A percentile compares a stretch with the other conserved stretches of the same genome.
These are phyloP conservation scores for Obba rivulosa DNA, from an alignment of 768 basidiomycete species.

Conservation along the genomic window DNA sequence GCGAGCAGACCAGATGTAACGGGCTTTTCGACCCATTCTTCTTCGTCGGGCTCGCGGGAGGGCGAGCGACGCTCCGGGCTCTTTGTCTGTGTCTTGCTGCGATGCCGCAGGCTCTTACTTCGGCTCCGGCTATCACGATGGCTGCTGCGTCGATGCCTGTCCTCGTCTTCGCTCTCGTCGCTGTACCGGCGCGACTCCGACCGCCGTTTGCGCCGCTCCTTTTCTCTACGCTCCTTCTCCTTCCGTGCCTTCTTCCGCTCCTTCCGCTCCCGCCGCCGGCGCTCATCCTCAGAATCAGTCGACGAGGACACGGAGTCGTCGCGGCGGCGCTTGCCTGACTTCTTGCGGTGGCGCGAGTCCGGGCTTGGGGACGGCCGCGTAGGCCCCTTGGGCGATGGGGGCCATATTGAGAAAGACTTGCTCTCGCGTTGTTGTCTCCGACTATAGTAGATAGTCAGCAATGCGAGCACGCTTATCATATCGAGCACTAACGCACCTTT, in stretches of 20 bases:
- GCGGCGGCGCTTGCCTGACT: constrained; percentile 48
- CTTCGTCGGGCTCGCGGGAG: constrained; percentile 34
- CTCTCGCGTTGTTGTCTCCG: constrained; percentile 65
- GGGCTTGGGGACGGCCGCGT: constrained; percentile 54
- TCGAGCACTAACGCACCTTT: constrained; percentile 44
- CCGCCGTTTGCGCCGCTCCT: constrained; percentile 23
- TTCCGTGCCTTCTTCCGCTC: constrained; percentile 52
- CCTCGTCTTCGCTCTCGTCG: constrained; percentile 32
- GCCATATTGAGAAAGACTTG: constrained; percentile 66
- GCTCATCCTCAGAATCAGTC: constrained; percentile 48
- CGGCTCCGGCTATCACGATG: constrained; percentile 26
- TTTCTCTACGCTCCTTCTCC: constrained; percentile 32
- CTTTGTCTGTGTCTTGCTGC: constrained; percentile 22
- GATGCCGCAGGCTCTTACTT: constrained; percentile 23
- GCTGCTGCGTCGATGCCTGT: constrained; percentile 22
- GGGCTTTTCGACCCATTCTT: constrained; percentile 66
- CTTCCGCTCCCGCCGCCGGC: constrained; percentile 51
- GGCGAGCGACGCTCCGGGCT: constrained; percentile 24
- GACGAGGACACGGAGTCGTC: constrained; percentile 42
- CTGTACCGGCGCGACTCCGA: constrained; percentile 30
- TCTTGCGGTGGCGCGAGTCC: constrained; percentile 47
- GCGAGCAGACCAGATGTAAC: constrained; percentile 25
- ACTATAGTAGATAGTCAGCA: constrained; percentile 31
- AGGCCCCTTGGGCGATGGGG: constrained; percentile 69
- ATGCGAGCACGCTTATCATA: not conserved